Evolutionary conservation across 2,329 filamentous ascomycete genomes (phyloP).

Genomic region (Fusarium sp.): DNA sequence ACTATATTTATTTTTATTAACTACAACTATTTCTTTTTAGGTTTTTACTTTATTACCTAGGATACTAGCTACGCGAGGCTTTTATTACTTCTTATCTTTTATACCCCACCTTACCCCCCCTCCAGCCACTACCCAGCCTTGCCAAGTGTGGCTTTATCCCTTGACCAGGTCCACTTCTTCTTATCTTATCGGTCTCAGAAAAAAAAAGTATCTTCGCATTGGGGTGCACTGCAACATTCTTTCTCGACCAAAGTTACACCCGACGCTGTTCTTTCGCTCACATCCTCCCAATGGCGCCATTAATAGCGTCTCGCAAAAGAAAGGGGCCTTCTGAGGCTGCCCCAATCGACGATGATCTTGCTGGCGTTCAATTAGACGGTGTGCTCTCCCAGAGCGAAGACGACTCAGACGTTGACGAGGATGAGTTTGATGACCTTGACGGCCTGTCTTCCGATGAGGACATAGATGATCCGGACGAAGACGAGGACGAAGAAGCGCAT

Average conservation of each 20-base stretch:
- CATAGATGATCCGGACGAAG: constrained; percentile 43
- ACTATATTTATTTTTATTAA: too few species aligned
- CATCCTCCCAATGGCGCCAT: constrained; percentile 35
- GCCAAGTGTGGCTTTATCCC: neutral
- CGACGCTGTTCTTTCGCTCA: neutral
- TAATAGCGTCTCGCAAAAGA: constrained; percentile 36
- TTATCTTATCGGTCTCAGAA: constrained; percentile 32
- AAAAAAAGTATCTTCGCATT: constrained; percentile 5
- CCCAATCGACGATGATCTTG: constrained; percentile 41
- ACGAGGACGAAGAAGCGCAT: constrained; percentile 53
- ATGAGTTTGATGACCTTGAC: constrained; percentile 43
- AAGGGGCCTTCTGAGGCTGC: constrained; percentile 32
- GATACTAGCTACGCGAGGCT: too few species aligned
- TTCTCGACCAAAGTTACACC: neutral
- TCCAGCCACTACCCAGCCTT: neutral
- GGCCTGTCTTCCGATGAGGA: constrained; percentile 26
- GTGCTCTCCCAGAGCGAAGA: constrained; percentile 68
- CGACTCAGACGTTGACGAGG: constrained; percentile 63
- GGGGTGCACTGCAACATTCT: neutral
- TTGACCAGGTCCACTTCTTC: neutral
- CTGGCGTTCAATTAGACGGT: constrained; percentile 64
- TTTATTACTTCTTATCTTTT: too few species aligned
- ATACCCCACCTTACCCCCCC: neutral
- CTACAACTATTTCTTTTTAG: too few species aligned
- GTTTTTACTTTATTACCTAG: too few species aligned